Evolutionary conservation across 345 rosid genomes (phyloP), one percentile per base, ranked within the genome.

Genomic region (Trapa bicornis): DNA sequence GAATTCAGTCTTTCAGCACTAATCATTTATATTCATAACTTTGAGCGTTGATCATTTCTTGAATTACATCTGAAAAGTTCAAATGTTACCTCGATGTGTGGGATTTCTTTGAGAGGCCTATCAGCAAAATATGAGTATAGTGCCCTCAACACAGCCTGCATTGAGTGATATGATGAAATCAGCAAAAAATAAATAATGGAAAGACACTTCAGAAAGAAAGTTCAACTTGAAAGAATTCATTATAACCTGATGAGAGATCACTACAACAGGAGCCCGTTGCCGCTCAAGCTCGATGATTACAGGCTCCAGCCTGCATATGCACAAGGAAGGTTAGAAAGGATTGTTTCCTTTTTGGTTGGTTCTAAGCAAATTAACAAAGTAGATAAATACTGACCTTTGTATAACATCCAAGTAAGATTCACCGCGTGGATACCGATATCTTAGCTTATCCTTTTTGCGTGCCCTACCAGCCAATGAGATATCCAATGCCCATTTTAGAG

Each of bases 351-450:
- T 41, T 41, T 41, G 43, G 32, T 9, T 11, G 17, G 37, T 43
- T 32, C 16, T 6, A 8, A 36, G 52, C 39, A 66, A 2, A 66
- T 35, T 47, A 45, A 22, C 53, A 14, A 13, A 48, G 4, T 9
- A 11, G 39, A 33, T 16, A 32, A 17, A 43, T 65, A 62, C 68
- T 65, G 68, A 95, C 99, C 99, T 87, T 80, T 95, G 99, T 67
- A 95, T 95, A 71, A 95, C 98, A 85, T 95, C 99, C 32, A 95
- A 89, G 73, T 95, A 95, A 64, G 99, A 95, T 77, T 95, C 99
- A 71, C 99, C 98, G 32, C 99, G 96, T 75, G 99, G 98, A 82
- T 89, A 95, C 67, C 98, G 77, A 68, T 89, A 95, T 67, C 99
- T 82, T 68, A 95, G 80, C 73, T 95, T 95, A 81, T 95, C 99